Evolutionary conservation across 306 rosid species (phyloP), one percentile per base, ranked within the genome.

Genomic region (Glycyrrhiza uralensis): DNA sequence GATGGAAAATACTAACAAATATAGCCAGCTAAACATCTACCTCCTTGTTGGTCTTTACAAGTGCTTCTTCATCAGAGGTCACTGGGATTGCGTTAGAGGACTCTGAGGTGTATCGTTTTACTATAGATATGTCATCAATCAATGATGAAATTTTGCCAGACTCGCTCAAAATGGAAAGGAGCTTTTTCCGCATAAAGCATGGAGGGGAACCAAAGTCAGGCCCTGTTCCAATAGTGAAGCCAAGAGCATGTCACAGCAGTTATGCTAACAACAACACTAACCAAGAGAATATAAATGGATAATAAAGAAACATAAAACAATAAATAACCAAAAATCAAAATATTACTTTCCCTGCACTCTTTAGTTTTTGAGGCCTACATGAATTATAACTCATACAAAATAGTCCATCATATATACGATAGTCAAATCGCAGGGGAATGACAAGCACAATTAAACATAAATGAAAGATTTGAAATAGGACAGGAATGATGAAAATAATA

Each of bases 131-230:
- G 71, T 95, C 85, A 80, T 91, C 99, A 61, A 95, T 77, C 84
- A 92, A 76, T 15, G 97, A 88, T 20, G 96, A 79, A 35, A 80
- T 84, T 81, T 80, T 91, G 44, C 96, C 91, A 66, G 77, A 84
- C 72, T 89, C 96, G 42, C 92, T 85, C 81, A 95, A 82, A 68
- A 89, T 47, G 4, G 87, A 86, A 22, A 87, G 88, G 59, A 95
- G 85, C 81, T 92, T 95, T 75, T 85, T 86, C 59, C 96, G 85
- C 59, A 77, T 76, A 69, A 88, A 81, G 59, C 96, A 88, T 24
- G 96, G 96, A 44, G 91, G 84, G 20, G 96, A 78, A 77, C 96
- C 99, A 81, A 88, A 95, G 24, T 85, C 90, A 5, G 99, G 99
- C 44, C 99, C 99, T 94, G 84, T 64, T 83, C 67, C 74, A 56